Evolutionary conservation across 2,329 filamentous ascomycete species (phyloP), one percentile per base, ranked within the genome.

Genomic region (Harringtonia lauricola): DNA sequence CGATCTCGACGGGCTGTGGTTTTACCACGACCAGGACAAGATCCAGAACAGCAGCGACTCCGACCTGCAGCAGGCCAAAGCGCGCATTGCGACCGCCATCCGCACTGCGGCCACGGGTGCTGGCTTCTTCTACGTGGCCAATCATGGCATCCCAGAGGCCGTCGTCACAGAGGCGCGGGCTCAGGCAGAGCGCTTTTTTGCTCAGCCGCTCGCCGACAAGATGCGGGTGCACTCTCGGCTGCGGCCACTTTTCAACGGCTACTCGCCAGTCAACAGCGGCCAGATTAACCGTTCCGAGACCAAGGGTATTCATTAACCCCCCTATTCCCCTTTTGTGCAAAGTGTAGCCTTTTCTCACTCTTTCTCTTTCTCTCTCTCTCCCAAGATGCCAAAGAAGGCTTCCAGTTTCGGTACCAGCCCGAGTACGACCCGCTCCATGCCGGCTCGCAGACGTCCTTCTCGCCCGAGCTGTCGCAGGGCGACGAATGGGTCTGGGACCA

Each of bases 1-100:
- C 41, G 70, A 77, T 50, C 55, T 76, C 8, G 60, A 62, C 0
- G 53, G 56, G 13, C 50, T 59, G 43, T 62, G 64, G 44, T 64
- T 68, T 43, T 61, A 63, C 40, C 42, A 54, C 2, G 44, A 54
- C 2, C 55, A 61, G 1, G 40, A 63, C 0, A 50, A 55, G 24
- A 26, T 7, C 7, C 24, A 6, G 24, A 26, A 10, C 0, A 21
- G 4, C 14, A 7, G 12, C 17, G 45, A 44, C 19, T 21, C 19
- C 24, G 10, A 15, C 8, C 18, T 34, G 0, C 55, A 61, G 34
- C 48, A 52, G 24, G 38, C 47, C 8, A 52, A 51, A 28, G 15
- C 42, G 3, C 49, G 46, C 18, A 62, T 72, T 0, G 69, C 70
- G 0, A 49, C 52, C 0, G 54, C 60, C 5, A 64, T 76, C 15